Evolutionary conservation across 164 flowering plant genomes (phyloP), one percentile per base, ranked within the genome.

Genomic region (Liquidambar formosana): DNA sequence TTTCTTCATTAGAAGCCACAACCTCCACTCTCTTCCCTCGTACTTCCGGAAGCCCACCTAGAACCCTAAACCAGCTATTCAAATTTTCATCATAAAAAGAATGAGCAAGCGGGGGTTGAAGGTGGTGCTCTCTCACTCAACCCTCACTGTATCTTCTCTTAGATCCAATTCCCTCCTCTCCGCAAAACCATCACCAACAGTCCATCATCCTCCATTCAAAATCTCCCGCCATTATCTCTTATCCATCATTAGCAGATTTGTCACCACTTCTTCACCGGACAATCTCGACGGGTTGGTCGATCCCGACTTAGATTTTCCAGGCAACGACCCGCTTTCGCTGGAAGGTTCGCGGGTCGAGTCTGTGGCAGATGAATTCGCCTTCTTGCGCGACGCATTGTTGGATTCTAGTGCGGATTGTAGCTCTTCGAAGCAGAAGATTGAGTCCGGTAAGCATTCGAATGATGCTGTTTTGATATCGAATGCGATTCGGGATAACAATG

Each of bases 401-500:
- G 74, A 66, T 19, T 44, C 74, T 45, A 69, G 14, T 21, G 51
- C 48, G 0, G 71, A 45, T 14, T 47, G 9, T 18, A 33, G 25
- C 49, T 33, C 43, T 12, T 41, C 69, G 27, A 49, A 23, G 72
- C 38, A 23, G 12, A 48, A 48, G 21, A 9, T 45, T 18, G 75
- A 68, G 51, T 46, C 70, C 9, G 71, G 84, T 85, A 79, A 80
- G 75, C 73, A 28, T 61, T 83, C 86, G 0, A 53, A 61, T 23
- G 90, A 89, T 58, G 86, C 93, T 27, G 22, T 68, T 70, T 67
- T 65, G 38, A 84, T 94, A n/a, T 70, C 72, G 1, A 63, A 79
- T 59, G 75, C 64, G 8, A 77, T 92, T 64, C 70, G 60, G 46
- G 48, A 27, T 56, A 65, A 33, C 59, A 74, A 76, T 43, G 83